Conservation (phyloP, 2,329 filamentous ascomycete genomes). For the Aureobasidium uvarum region DNA sequence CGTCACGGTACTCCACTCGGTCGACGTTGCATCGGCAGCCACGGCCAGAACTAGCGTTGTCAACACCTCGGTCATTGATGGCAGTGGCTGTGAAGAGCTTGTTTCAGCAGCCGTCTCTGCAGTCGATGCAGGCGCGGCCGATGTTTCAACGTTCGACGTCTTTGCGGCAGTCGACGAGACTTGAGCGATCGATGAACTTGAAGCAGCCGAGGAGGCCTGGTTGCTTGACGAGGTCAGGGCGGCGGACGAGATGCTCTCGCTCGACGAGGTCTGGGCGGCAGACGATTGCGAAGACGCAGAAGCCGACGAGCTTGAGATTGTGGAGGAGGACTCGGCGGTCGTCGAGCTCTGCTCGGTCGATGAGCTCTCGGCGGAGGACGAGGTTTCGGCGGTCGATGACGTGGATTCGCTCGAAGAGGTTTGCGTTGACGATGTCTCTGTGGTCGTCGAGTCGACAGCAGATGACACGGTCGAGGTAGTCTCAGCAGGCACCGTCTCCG, state of each 20-base stretch:
- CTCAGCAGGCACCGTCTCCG: conserved; percentile 22
- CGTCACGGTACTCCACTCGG: background rate
- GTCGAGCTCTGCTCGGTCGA: background rate
- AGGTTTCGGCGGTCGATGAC: conserved; percentile 14
- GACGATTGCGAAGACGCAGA: conserved; percentile 69
- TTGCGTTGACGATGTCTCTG: conserved; percentile 17
- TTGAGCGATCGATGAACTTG: background rate
- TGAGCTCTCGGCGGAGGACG: background rate
- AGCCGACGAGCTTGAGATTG: conserved; percentile 46
- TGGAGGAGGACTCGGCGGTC: background rate
- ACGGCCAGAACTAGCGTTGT: conserved; percentile 3
- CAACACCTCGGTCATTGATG: background rate
- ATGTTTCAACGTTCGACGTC: background rate
- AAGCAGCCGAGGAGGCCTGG: background rate
- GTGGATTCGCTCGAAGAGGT: conserved; percentile 5
- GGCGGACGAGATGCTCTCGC: background rate
- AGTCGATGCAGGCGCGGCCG: conserved; percentile 18
- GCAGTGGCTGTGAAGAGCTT: background rate
- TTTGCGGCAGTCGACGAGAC: background rate
- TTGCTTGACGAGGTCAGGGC: background rate
- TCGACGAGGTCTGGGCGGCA: conserved; percentile 42
- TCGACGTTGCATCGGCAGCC: background rate
- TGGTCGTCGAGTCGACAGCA: background rate
- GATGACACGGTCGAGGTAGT: conserved; percentile 21
- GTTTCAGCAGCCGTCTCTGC: conserved; percentile 9